Evolutionary conservation across 208 protist genomes (phyloP), one percentile per base, ranked within the genome.

Genomic region (Trypanosoma caninum): DNA sequence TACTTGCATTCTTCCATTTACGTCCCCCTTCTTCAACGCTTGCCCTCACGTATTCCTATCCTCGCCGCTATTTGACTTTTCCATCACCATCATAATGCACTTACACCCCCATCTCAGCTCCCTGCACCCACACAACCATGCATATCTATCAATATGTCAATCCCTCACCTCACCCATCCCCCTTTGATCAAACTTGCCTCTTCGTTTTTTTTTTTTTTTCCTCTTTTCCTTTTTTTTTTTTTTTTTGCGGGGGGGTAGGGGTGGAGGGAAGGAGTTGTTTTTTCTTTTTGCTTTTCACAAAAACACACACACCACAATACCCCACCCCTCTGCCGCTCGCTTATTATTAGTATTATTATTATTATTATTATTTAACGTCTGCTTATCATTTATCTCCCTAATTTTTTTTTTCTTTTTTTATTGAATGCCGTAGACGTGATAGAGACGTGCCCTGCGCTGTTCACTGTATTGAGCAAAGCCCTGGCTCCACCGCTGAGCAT

Each of bases 391-490:
- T 27, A 38, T 56, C 5, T 34, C 27, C 34, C 56, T 42, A 33
- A 5, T 42, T 23, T 35, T 34, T 20, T 20, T 66, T 34, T n/a
- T 37, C 20, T 20, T 50, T 30, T n/a, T 28, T 82, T 61, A 92
- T 23, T 77, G 67, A 25, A 93, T 63, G 0, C 79, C 87, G 50
- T 87, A 93, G 0, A 74, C 57, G 48, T 93, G 74, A 53, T 89
- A 93, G 31, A 93, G 72, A 47, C 74, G 76, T 33, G 63, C 77
- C 23, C 76, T 69, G 11, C 72, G 70, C 44, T 74, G 71, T 34
- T 73, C 74, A 50, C 66, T 80, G 67, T 78, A 82, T 0, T 64
- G 13, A 2, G 40, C n/a, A 18, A 90, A 40, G 4, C 59, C 37
- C 63, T 83, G 78, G 40, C 69, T 66, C 81, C 87, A 93, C 31